These are phyloP conservation scores for Cyberlindnera nakhonratchasimensis DNA, from an alignment of 805 yeast species.

Conservation along the genomic window DNA sequence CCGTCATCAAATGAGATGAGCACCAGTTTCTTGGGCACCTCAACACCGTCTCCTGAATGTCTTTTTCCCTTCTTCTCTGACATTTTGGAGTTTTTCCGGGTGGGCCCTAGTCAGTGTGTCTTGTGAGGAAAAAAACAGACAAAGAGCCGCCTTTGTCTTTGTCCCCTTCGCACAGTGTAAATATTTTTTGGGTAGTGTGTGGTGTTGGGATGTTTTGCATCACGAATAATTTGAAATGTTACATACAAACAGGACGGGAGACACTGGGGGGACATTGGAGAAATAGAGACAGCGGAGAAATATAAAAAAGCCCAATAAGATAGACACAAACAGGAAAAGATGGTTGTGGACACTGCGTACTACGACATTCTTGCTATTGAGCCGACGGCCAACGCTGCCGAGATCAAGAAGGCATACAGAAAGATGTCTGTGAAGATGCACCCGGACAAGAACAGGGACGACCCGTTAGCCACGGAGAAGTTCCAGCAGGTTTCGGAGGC, in stretches of 20 bases:
- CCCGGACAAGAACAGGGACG: conserved; percentile 79
- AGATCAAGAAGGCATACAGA: conserved; percentile 77
- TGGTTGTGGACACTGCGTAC: conserved; percentile 75
- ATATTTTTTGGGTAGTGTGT: no score
- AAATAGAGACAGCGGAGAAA: no score
- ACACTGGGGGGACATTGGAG: no score
- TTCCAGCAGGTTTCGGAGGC: conserved; percentile 65
- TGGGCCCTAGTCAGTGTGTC: no score
- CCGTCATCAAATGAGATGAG: conserved; percentile 10
- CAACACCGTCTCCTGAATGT: not conserved
- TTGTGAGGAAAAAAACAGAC: no score
- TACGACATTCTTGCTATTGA: conserved; percentile 63
- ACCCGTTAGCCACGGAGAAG: conserved; percentile 70
- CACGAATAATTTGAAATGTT: not conserved
- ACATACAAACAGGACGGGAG: no score
- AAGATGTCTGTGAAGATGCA: conserved; percentile 72
- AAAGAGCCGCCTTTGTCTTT: no score
- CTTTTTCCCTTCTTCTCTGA: no score
- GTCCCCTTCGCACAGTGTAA: no score
- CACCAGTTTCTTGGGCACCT: conserved; percentile 12
- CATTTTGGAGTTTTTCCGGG: no score
- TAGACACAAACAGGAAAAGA: no score
- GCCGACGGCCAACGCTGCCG: conserved; percentile 56
- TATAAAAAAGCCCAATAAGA: no score
- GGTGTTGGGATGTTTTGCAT: not conserved